These are phyloP conservation scores for Diversispora epigaea DNA, from an alignment of 192 early-diverging fungal species.

Conservation along the genomic window DNA sequence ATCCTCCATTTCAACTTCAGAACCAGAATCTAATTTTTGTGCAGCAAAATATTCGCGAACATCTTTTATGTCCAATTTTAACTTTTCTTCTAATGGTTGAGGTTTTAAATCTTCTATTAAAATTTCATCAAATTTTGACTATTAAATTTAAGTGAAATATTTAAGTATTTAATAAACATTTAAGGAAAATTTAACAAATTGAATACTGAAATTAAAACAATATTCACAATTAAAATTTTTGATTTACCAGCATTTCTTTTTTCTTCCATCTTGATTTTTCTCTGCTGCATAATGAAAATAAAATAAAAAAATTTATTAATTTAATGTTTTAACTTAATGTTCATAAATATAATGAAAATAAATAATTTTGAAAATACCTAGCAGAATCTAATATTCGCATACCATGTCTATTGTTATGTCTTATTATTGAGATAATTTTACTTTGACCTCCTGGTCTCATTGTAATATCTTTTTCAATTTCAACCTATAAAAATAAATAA, in stretches of 20 bases:
- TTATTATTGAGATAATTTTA: conserved; percentile 75
- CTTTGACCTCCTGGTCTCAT: conserved; percentile 65
- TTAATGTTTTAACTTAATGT: conserved; percentile 19
- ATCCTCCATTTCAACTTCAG: conserved; percentile 35
- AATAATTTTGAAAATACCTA: conserved; percentile 11
- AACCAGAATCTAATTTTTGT: conserved; percentile 44
- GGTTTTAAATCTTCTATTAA: conserved; percentile 60
- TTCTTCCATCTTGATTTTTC: too few relatives aligned
- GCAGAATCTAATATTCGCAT: conserved; percentile 69
- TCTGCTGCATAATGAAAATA: background rate
- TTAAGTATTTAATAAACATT: too few relatives aligned
- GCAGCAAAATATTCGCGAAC: conserved; percentile 75
- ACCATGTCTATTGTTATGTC: conserved; percentile 88
- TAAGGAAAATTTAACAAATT: too few relatives aligned
- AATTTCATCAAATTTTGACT: too few relatives aligned
- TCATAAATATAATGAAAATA: background rate
- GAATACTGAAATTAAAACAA: too few relatives aligned
- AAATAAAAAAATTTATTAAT: background rate
- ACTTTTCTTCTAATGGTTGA: conserved; percentile 46
- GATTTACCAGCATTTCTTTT: too few relatives aligned
- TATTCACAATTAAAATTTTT: too few relatives aligned
- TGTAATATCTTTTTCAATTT: conserved; percentile 77
- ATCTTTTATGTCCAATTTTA: conserved; percentile 74
- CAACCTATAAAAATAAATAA: conserved; percentile 43
- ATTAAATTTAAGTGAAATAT: too few relatives aligned